phyloP scores from a whole-genome alignment of 1,284 basidiomycete genomes.

The Rhodotorula sp. region DNA sequence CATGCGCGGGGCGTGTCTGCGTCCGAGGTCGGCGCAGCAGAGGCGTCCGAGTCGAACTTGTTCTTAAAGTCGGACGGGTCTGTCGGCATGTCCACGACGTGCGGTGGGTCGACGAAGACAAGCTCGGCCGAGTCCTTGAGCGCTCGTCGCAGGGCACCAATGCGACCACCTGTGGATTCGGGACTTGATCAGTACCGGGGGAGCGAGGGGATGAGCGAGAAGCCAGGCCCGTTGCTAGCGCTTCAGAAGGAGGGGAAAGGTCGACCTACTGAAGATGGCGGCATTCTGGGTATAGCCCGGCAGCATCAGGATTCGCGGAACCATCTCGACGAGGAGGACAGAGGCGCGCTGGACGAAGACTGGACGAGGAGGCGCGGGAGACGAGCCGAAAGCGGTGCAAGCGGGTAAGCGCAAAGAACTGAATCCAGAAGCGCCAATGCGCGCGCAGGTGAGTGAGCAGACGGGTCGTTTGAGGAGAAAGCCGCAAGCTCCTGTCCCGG shows the following conservation, averaged over 20 bases:
- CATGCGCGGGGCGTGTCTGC: slow-evolving; percentile 73
- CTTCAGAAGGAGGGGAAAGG: too few relatives aligned
- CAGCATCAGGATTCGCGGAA: slow-evolving; percentile 38
- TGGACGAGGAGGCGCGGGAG: not conserved
- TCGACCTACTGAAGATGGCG: slow-evolving; percentile 59
- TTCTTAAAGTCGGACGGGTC: slow-evolving; percentile 58
- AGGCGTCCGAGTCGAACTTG: slow-evolving; percentile 62
- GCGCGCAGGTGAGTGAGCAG: too few relatives aligned
- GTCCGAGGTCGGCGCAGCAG: slow-evolving; percentile 58
- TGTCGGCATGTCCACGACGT: slow-evolving; percentile 67
- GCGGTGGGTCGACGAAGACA: slow-evolving; percentile 49
- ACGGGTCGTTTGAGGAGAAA: not conserved
- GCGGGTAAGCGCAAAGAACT: not conserved
- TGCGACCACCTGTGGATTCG: slow-evolving; percentile 12
- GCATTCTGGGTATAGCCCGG: slow-evolving; percentile 79
- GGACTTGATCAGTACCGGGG: not conserved
- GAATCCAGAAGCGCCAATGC: not conserved
- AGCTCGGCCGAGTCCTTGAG: slow-evolving; percentile 37
- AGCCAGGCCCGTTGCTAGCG: too few relatives aligned
- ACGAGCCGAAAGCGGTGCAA: too few relatives aligned
- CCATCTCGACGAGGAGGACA: not conserved
- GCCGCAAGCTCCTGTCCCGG: too few relatives aligned
- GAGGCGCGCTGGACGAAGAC: not conserved
- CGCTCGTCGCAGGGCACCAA: slow-evolving; percentile 34
- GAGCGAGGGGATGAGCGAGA: not conserved